phyloP scores from a whole-genome alignment of 257 asterid species.

The Fraxinus excelsior region DNA sequence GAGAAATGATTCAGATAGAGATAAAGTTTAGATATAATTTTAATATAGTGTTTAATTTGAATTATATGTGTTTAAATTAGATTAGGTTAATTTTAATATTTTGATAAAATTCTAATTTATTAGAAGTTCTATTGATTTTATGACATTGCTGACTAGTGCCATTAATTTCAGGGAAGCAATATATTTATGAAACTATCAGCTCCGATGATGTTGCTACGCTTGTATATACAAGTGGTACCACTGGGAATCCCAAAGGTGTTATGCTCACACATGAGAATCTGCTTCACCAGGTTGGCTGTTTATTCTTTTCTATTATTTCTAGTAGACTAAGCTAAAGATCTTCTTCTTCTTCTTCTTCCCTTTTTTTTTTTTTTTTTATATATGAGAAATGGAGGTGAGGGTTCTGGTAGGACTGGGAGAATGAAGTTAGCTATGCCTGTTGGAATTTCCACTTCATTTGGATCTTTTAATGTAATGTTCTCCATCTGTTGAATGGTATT shows the following conservation, averaged over 20 bases:
- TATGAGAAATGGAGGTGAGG: neutral
- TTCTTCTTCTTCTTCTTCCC: neutral
- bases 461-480: neutral
- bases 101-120: too few species aligned
- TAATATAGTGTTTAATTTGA: too few species aligned
- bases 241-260: slow-evolving; percentile 96
- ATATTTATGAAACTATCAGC: slow-evolving; percentile 59
- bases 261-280: slow-evolving; percentile 92
- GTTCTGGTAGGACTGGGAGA: neutral
- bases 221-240: slow-evolving; percentile 92
- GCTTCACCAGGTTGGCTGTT: slow-evolving; percentile 76
- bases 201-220: slow-evolving; percentile 84
- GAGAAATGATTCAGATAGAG: too few species aligned
- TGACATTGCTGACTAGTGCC: slow-evolving; percentile 23
- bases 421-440: neutral
- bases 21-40: too few species aligned
- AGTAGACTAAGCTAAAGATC: neutral
- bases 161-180: slow-evolving; percentile 52
- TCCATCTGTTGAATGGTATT: neutral
- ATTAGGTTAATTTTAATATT: too few species aligned
- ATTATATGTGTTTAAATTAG: too few species aligned
- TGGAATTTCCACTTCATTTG: neutral
- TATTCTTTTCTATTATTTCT: slow-evolving; percentile 10
- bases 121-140: too few species aligned
- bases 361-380: too few species aligned